Evolutionary conservation across 345 rosid species (phyloP), one percentile per base, ranked within the genome.

Genomic region (Eucalyptus sp.): DNA sequence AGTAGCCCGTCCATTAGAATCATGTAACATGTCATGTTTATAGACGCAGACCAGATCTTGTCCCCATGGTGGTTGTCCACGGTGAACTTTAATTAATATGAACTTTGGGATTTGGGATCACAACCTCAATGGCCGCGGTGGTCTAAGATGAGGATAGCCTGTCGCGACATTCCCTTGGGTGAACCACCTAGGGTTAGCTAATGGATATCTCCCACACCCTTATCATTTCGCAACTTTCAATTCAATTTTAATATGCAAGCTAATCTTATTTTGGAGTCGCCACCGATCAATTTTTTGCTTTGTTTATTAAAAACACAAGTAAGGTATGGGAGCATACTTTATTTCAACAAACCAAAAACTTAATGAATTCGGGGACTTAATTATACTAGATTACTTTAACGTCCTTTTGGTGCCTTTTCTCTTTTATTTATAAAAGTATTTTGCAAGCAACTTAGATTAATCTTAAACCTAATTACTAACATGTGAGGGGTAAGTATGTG

Each of bases 121-220:
- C 31, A 62, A 27, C 31, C 15, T 62, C 16, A 13, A 29, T 12
- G 16, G 31, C 1, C 0, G 33, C 6, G 0, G 33, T 2, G 33
- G 15, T 60, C 31, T 24, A 56, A 56, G 62, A 56, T 24, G 62
- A 56, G 29, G 62, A 56, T 56, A 22, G 29, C 62, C 3, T 24
- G 3, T 10, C 1, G 6, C 13, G 6, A 56, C 62, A 56, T 56
- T 24, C 29, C 29, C 62, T 56, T 25, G 13, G 62, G 62, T 56
- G 29, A 56, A 25, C 62, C 62, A 24, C 29, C 29, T 56, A 24
- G 62, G 62, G 62, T 56, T 56, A 22, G 29, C 7, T 56, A 56
- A 56, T 24, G 29, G 51, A 56, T 22, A 56, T 56, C 62, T 56
- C 62, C 13, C 13, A 56, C 10, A 25, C 13, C 3, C 62, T 56